Percentiles rank a stretch among this genome's conserved stretches.
Conservation (phyloP, 495 filamentous ascomycete genomes). For the Penicillium angulare region DNA sequence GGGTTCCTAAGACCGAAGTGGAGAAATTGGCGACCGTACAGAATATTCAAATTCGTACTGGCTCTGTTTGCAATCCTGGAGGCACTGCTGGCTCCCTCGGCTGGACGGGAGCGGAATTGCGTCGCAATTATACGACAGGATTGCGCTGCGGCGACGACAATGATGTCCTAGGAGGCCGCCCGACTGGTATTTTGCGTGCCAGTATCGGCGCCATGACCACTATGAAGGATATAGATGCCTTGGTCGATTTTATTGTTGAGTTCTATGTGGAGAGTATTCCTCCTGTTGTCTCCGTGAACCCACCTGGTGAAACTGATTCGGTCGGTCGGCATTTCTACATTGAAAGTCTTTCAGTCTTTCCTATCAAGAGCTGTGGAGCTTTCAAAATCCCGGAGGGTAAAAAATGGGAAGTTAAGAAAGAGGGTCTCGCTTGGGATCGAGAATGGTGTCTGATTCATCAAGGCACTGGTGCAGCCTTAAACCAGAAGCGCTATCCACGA, state of each 20-base stretch:
- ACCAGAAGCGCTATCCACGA: slow-evolving; percentile 75
- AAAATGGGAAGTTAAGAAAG: slow-evolving; percentile 70
- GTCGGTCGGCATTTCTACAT: slow-evolving; percentile 41
- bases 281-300: slow-evolving; percentile 20
- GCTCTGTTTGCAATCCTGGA: slow-evolving; percentile 88
- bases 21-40: slow-evolving; percentile 79
- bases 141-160: slow-evolving; percentile 76
- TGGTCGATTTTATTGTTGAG: slow-evolving; percentile 70
- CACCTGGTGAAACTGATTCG: slow-evolving; percentile 15
- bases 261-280: slow-evolving; percentile 64
- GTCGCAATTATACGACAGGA: slow-evolving; percentile 74
- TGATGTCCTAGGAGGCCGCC: slow-evolving; percentile 77
- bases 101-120: slow-evolving; percentile 75
- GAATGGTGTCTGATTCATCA: slow-evolving; percentile 92
- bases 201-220: slow-evolving; percentile 91
- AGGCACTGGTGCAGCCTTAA: slow-evolving; percentile 73
- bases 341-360: slow-evolving; percentile 67
- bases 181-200: slow-evolving; percentile 80
- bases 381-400: slow-evolving; percentile 63
- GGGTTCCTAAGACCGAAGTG: slow-evolving; percentile 78
- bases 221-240: slow-evolving; percentile 65
- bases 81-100: slow-evolving; percentile 69
- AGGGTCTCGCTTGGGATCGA: slow-evolving; percentile 87
- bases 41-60: slow-evolving; percentile 77
- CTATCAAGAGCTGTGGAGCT: slow-evolving; percentile 86